Conservation (phyloP, 176 grass and related monocot species). For the Neostapfia colusana region DNA sequence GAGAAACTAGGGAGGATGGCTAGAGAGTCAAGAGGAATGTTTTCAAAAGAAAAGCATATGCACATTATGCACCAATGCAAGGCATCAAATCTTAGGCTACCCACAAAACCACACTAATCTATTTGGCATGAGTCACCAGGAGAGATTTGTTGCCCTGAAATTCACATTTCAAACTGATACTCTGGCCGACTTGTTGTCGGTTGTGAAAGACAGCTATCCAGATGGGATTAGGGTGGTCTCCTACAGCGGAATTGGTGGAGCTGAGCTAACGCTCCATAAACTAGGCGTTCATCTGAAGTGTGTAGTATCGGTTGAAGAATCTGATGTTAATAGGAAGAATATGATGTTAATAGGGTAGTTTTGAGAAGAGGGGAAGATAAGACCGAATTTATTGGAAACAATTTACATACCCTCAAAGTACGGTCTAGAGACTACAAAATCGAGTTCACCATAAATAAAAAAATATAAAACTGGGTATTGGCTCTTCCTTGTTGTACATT, state of each 20-base stretch:
- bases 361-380: conserved; percentile 75
- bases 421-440: too few relatives aligned
- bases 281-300: conserved; percentile 74
- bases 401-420: too few relatives aligned
- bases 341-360: too few relatives aligned
- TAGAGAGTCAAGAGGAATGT: conserved; percentile 49
- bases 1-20: conserved; percentile 49
- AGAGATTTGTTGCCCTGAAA: conserved; percentile 55
- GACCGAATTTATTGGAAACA: too few relatives aligned
- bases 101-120: conserved; percentile 59
- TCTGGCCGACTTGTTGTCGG: conserved; percentile 54
- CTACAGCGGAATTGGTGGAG: conserved; percentile 76
- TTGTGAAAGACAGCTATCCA: conserved; percentile 58
- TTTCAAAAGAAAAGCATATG: conserved; percentile 44
- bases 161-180: too few relatives aligned
- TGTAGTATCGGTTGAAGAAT: conserved; percentile 72
- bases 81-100: conserved; percentile 66
- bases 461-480: too few relatives aligned
- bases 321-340: conserved; percentile 62
- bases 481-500: conserved; percentile 63
- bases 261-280: conserved; percentile 59
- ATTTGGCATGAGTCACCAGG: conserved; percentile 36
- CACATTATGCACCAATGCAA: conserved; percentile 64
- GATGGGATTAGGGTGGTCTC: conserved; percentile 68
- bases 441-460: too few relatives aligned